These are phyloP conservation scores for Thielaviopsis ethacetica DNA, from an alignment of 2,329 filamentous ascomycete species.

Conservation along the genomic window DNA sequence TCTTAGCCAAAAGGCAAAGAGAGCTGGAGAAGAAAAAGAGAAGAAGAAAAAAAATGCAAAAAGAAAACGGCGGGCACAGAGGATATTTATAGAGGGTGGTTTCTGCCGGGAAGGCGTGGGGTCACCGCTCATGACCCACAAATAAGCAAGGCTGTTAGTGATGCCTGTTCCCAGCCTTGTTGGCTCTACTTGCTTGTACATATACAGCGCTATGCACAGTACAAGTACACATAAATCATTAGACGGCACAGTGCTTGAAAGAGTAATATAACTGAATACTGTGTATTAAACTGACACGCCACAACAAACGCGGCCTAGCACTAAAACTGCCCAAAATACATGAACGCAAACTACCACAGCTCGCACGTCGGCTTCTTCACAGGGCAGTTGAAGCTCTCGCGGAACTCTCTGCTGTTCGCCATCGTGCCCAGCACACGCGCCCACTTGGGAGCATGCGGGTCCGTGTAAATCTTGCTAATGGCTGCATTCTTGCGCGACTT, in stretches of 20 bases:
- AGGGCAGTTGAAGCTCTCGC: constrained; percentile 49
- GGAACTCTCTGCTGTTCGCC: constrained; percentile 51
- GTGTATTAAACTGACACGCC: not conserved
- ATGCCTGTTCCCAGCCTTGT: too few species aligned
- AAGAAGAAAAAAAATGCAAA: constrained; percentile 53
- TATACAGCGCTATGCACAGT: too few species aligned
- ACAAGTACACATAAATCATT: too few species aligned
- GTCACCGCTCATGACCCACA: too few species aligned
- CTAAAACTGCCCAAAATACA: constrained; percentile 91
- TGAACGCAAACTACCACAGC: constrained; percentile 57
- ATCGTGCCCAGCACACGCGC: constrained; percentile 47
- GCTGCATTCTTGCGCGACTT: constrained; percentile 43
- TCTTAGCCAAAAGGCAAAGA: constrained; percentile 50
- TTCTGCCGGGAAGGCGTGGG: not conserved
- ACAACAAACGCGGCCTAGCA: constrained; percentile 45
- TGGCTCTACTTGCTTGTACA: too few species aligned
- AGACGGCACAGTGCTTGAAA: too few species aligned
- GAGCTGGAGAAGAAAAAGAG: constrained; percentile 13
- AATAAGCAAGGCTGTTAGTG: too few species aligned
- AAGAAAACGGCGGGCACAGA: constrained; percentile 58
- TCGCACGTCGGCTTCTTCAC: constrained; percentile 51
- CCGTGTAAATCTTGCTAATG: constrained; percentile 39
- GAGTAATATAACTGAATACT: too few species aligned
- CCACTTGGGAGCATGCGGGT: constrained; percentile 48
- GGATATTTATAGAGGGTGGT: constrained; percentile 34